Conservation (phyloP, 176 grass and related monocot genomes). For the Eremochloa ophiuroides region DNA sequence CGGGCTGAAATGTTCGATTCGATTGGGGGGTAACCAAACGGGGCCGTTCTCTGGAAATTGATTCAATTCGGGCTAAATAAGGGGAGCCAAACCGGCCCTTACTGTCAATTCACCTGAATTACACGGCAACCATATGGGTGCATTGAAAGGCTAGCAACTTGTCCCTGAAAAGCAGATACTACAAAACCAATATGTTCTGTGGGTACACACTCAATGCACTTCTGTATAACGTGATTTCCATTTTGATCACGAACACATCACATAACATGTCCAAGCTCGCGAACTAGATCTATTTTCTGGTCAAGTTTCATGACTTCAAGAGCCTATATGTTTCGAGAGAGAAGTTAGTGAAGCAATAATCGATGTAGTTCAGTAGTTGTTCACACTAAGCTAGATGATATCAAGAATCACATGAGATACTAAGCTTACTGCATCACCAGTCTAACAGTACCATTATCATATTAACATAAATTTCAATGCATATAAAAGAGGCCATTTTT, state of each 20-base stretch:
- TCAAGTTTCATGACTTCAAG: constrained; percentile 94
- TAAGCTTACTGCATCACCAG: neutral
- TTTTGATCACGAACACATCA: constrained; percentile 97
- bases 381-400: neutral
- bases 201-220: constrained; percentile 96
- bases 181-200: constrained; percentile 80
- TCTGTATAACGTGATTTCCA: constrained; percentile 98
- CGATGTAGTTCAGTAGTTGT: neutral
- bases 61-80: too few relatives aligned
- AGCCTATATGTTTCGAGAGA: constrained; percentile 47
- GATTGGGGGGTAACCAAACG: too few relatives aligned
- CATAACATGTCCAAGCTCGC: constrained; percentile 88
- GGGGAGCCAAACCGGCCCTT: too few relatives aligned
- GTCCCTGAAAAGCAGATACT: constrained; percentile 79
- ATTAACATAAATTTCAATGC: neutral
- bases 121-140: constrained; percentile 98
- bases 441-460: neutral
- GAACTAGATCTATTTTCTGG: constrained; percentile 78
- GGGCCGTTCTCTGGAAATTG: too few relatives aligned
- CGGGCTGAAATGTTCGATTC: too few relatives aligned
- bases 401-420: neutral
- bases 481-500: neutral
- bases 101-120: constrained; percentile 71
- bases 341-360: constrained; percentile 33
- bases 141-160: constrained; percentile 82